Base-by-base conservation (phyloP, 2,329 filamentous ascomycete species). In the Juglanconis sp. region DNA sequence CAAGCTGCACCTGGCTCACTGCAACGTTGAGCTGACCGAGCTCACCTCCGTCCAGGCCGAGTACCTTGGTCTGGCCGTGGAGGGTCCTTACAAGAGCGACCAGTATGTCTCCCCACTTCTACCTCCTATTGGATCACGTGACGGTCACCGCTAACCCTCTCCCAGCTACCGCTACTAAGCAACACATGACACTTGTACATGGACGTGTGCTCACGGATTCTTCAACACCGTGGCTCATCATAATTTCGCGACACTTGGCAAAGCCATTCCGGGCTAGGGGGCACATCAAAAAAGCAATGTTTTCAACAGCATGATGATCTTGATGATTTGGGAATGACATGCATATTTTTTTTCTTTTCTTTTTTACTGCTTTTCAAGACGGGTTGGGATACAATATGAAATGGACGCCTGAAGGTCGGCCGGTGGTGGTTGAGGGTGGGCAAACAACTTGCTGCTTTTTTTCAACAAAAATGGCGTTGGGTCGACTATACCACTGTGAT, bases 41-140 rank as follows among this genome's bases (percentile, higher is more conserved):
- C 88, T 99, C 75, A 91, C 87, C 74, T 73, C 83, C 63, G 89
- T 89, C 70, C 95, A 99, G 86, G 89, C 92, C 69, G 95, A 98
- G 74, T 99, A 99, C 84, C 90, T 98, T 74, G 87, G 92, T 71
- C 84, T 99, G 69, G 84, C 87, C 63, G 74, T 86, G 66, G 89
- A 93, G 82, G 95, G 95, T 76, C 95, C 95, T 71, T 99, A 86
- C 90, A 99, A 99, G 92, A 84, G 83, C 79, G 94, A 98, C 70
- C 91, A 93, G 86, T 93, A 91, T 76, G 81, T 78, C n/a, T 24
- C 65, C 48, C 52, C 31, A 5, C 38, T 34, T 50, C 10, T n/a
- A 52, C 49, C n/a, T 8, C 56, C 7, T 40, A 17, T 57, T 38
- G 4, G 24, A 8, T 36, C 24, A 17, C 17, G 3, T 36, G 15